Conservation (phyloP, 139 green algal genomes). For the Coelastrella sp. region DNA sequence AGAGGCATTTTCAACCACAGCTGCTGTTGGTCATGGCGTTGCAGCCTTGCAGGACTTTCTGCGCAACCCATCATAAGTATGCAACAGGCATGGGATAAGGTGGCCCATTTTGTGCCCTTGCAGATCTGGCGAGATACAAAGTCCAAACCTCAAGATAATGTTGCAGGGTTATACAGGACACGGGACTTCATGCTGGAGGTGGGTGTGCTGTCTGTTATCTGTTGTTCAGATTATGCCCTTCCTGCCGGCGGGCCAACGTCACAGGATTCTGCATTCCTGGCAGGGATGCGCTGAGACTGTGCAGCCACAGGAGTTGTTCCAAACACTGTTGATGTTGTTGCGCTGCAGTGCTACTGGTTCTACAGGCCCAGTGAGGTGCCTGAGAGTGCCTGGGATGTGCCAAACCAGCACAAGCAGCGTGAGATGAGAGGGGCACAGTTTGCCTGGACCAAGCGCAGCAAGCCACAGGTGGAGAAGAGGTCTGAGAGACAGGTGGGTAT, state of each 20-base stretch:
- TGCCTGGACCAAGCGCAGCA: neutral
- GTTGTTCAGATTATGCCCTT: too few relatives aligned
- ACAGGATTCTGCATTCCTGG: too few relatives aligned
- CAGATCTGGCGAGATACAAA: conserved; percentile 18
- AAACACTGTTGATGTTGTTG: too few relatives aligned
- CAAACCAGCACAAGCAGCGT: neutral
- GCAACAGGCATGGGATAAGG: neutral
- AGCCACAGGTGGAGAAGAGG: neutral
- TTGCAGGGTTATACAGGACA: neutral
- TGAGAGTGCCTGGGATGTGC: neutral
- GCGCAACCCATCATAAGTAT: too few relatives aligned
- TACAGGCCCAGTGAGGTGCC: conserved; percentile 31
- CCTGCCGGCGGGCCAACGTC: too few relatives aligned
- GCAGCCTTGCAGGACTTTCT: too few relatives aligned
- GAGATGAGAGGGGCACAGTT: neutral
- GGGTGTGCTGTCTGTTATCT: neutral
- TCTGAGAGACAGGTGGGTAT: neutral
- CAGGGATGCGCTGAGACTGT: too few relatives aligned
- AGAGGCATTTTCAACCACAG: too few relatives aligned
- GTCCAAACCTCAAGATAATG: neutral
- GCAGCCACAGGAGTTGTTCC: too few relatives aligned
- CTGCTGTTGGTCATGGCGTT: too few relatives aligned
- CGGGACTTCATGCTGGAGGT: conserved; percentile 27
- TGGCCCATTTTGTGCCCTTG: neutral
- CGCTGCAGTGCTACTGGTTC: conserved; percentile 42